These are phyloP conservation scores for Cladosporium sp. DNA, from an alignment of 2,329 filamentous ascomycete species.

Conservation along the genomic window DNA sequence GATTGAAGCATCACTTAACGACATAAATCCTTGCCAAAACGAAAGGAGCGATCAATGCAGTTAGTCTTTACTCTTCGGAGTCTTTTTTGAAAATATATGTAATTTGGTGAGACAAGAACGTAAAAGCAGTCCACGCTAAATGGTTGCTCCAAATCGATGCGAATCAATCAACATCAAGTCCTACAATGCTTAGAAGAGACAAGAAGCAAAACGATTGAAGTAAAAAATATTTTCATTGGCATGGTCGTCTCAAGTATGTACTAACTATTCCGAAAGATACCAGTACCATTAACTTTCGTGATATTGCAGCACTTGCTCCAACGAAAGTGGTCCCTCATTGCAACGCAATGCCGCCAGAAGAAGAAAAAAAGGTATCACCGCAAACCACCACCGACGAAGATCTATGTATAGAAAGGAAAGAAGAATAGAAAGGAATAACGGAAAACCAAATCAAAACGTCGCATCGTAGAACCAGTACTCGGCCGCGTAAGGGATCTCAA, in stretches of 20 bases:
- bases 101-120: too few relatives aligned
- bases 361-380: background rate
- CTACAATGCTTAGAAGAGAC: too few relatives aligned
- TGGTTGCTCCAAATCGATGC: too few relatives aligned
- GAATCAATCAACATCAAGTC: too few relatives aligned
- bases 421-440: background rate
- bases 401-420: background rate
- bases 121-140: too few relatives aligned
- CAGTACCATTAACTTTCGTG: slow-evolving; percentile 9
- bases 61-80: too few relatives aligned
- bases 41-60: too few relatives aligned
- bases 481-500: slow-evolving; percentile 42
- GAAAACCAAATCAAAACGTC: slow-evolving; percentile 1
- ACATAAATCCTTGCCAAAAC: background rate
- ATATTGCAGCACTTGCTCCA: slow-evolving; percentile 13
- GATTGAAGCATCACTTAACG: background rate
- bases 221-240: too few relatives aligned
- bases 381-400: background rate
- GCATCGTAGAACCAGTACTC: slow-evolving; percentile 45
- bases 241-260: background rate
- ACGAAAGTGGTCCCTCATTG: slow-evolving; percentile 13
- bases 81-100: too few relatives aligned
- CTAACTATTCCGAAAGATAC: background rate
- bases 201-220: too few relatives aligned
- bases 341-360: background rate